Evolutionary conservation across 805 yeast genomes (phyloP).

Genomic region (Candida morakotiae): DNA sequence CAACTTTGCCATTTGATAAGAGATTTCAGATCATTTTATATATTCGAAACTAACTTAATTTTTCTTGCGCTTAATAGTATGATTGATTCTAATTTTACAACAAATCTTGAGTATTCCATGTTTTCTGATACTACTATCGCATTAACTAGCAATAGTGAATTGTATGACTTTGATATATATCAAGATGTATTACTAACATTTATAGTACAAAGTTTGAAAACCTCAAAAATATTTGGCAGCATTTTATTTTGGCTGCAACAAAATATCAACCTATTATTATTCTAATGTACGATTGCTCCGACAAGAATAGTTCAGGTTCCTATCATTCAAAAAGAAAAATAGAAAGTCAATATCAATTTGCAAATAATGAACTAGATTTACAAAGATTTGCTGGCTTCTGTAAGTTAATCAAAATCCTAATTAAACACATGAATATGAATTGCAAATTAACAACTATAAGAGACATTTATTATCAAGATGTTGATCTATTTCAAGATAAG

Average conservation of each 20-base stretch:
- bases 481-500: conserved; percentile 37
- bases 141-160: no score
- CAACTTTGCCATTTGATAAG: no score
- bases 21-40: no score
- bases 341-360: conserved; percentile 4
- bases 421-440: conserved; percentile 5
- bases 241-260: background rate
- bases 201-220: conserved; percentile 3
- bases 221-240: conserved; percentile 6
- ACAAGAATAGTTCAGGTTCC: no score
- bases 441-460: conserved; percentile 39
- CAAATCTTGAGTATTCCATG: no score
- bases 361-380: conserved; percentile 2
- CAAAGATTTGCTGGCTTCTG: conserved; percentile 9
- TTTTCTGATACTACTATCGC: no score
- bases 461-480: conserved; percentile 59
- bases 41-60: no score
- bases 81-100: no score
- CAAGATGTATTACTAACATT: no score
- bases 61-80: no score
- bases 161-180: no score
- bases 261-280: background rate
- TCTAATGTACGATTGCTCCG: no score
- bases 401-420: conserved; percentile 9
- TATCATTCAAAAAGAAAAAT: conserved; percentile 1